Percentiles rank a stretch among this genome's conserved stretches.
Conservation (phyloP, 1,284 basidiomycete genomes). For the Athelia psychrophila region DNA sequence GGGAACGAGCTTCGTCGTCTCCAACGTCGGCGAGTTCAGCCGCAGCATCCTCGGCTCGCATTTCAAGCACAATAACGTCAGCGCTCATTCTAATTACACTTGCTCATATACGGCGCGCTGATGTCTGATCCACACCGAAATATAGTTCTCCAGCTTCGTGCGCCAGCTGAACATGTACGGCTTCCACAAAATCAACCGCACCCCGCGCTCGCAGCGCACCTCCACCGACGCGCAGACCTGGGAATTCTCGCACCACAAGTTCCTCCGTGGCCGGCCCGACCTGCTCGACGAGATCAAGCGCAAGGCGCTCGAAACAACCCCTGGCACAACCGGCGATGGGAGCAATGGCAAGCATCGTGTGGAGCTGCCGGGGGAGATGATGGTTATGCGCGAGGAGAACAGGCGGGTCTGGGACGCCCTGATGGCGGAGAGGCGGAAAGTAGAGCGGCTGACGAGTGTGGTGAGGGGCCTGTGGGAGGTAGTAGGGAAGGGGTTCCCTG, state of each 20-base stretch:
- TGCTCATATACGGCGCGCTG: background rate
- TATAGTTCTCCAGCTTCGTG: conserved; percentile 88
- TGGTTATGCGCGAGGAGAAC: conserved; percentile 65
- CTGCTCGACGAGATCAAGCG: conserved; percentile 84
- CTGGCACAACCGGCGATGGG: conserved; percentile 18
- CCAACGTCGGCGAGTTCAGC: conserved; percentile 81
- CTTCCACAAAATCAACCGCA: conserved; percentile 83
- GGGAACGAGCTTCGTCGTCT: conserved; percentile 79
- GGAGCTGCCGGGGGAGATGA: conserved; percentile 75
- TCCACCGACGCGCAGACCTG: conserved; percentile 80
- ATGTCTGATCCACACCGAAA: conserved; percentile 9
- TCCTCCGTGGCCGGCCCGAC: conserved; percentile 78
- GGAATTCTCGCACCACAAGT: conserved; percentile 90
- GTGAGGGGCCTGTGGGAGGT: conserved; percentile 56
- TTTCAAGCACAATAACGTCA: conserved; percentile 81
- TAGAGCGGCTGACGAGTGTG: conserved; percentile 38
- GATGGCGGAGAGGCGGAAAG: conserved; percentile 35
- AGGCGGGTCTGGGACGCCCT: conserved; percentile 47
- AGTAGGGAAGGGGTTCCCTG: conserved; percentile 49
- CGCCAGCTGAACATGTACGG: conserved; percentile 91
- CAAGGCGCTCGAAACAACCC: conserved; percentile 78
- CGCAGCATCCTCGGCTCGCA: conserved; percentile 76
- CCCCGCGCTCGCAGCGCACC: conserved; percentile 79
- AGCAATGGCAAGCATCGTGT: conserved; percentile 64
- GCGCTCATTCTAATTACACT: background rate